Evolutionary conservation across 495 filamentous ascomycete genomes (phyloP), one percentile per base, ranked within the genome.

Genomic region (Aspergillus heteromorphus): DNA sequence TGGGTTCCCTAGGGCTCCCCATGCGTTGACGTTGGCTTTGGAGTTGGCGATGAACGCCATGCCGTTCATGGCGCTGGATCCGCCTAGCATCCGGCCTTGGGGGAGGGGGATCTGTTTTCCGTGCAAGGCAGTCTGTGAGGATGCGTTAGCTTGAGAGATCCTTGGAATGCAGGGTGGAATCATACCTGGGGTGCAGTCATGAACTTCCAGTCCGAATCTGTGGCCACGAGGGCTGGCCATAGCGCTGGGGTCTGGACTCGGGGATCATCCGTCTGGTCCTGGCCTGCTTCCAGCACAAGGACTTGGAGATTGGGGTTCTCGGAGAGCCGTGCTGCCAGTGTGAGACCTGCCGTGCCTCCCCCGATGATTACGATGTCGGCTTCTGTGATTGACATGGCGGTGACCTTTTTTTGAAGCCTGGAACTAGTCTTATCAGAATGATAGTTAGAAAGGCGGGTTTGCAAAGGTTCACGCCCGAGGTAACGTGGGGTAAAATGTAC

Each of bases 141-240:
- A 40, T 54, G 21, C 6, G 14, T 21, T n/a, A 45, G 43, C 30
- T 19, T 6, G 6, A n/a, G 59, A 17, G 3, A 30, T 13, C 20
- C 14, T 9, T 7, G 6, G 2, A 49, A 31, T 17, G 14, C 25
- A 8, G 3, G 10, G 4, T 1, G 1, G 8, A 55, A n/a, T n/a
- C 64, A 27, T 42, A 80, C 76, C 68, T 84, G 80, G 5, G 79
- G 77, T 1, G 65, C 59, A 2, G 76, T 79, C 29, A 63, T 66
- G 19, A 78, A 73, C 27, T 77, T 73, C 82, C 81, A 85, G 57
- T 83, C 80, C 49, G 78, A 77, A 16, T 79, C 73, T 0, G 73
- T 60, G n/a, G 55, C 79, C 45, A 67, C 66, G n/a, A 75, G 56
- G 4, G 53, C 68, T 2, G 49, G 54, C 52, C 74, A 73, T 4